Evolutionary conservation across 805 yeast genomes (phyloP).

Genomic region (Candida ficus): DNA sequence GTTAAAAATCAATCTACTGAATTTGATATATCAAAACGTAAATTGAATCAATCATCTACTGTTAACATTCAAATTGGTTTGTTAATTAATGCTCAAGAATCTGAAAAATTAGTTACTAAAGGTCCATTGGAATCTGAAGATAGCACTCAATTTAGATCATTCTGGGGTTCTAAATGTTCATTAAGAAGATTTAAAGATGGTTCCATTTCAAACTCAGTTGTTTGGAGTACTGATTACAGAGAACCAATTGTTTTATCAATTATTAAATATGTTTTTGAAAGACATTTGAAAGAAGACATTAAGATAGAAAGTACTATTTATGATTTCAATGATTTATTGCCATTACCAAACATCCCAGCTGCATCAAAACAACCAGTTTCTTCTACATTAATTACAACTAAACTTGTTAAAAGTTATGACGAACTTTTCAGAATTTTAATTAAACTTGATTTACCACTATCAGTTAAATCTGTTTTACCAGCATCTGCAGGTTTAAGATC

Average conservation of each 20-base stretch:
- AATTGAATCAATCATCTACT: constrained; percentile 33
- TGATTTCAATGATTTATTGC: constrained; percentile 47
- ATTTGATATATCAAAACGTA: constrained; percentile 44
- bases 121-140: constrained; percentile 69
- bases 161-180: constrained; percentile 88
- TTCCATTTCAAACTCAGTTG: constrained; percentile 81
- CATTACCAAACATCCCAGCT: constrained; percentile 56
- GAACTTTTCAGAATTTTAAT: constrained; percentile 47
- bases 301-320: constrained; percentile 31
- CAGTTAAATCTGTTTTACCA: constrained; percentile 67
- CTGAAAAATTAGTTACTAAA: constrained; percentile 78
- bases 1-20: constrained; percentile 15
- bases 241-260: constrained; percentile 66
- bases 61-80: constrained; percentile 52
- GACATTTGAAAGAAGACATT: constrained; percentile 50
- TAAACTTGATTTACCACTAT: constrained; percentile 56
- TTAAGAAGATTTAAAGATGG: constrained; percentile 93
- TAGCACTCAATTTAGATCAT: constrained; percentile 63
- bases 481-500: constrained; percentile 70
- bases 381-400: constrained; percentile 37
- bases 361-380: constrained; percentile 47
- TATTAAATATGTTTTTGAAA: constrained; percentile 52
- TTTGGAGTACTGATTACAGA: constrained; percentile 60
- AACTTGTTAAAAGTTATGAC: constrained; percentile 50
- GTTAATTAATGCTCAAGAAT: constrained; percentile 60